Evolutionary conservation across 1,284 basidiomycete species (phyloP), one percentile per base, ranked within the genome.

Genomic region (Pseudozyma pruni): DNA sequence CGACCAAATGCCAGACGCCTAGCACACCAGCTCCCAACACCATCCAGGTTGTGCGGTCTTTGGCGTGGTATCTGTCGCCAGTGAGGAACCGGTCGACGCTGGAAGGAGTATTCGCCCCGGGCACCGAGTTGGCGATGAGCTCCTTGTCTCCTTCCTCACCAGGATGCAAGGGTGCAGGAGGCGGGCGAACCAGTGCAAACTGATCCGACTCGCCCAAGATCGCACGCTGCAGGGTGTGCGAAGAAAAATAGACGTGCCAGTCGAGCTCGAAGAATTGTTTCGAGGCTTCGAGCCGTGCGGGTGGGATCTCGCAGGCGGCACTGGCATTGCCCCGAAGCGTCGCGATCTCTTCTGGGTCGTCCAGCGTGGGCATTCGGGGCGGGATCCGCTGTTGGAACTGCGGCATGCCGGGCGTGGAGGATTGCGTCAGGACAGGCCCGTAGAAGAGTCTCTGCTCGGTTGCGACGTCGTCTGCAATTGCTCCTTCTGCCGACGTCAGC

Each of bases 231-330:
- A 57, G 9, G 1, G 47, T 49, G 35, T 57, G 55, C 1, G 41
- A 22, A 8, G 46, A 50, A 17, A 57, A 40, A 16, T 50, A 45
- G 14, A 57, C 33, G 17, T 50, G n/a, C 55, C 55, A 57, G 23
- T 50, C 55, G 14, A 57, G 35, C 14, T 57, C 47, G 22, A 57
- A 45, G 17, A n/a, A 57, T 10, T 41, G 27, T 14, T 25, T 44
- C 7, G 47, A 50, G 6, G 27, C 22, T 22, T 57, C 47, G 11
- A 57, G 23, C 3, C 22, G 11, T 11, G 37, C 55, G 9, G 27
- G 27, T 3, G 55, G 55, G 16, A 57, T 57, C 27, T 40, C 31
- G 37, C 55, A 57, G 14, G 19, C 41, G 1, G n/a, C 35, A 31
- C 55, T 57, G 22, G 55, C 46, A 10, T 57, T 57, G 10, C 35